Evolutionary conservation across 345 rosid genomes (phyloP), one percentile per base, ranked within the genome.

Genomic region (Populus pruinosa): DNA sequence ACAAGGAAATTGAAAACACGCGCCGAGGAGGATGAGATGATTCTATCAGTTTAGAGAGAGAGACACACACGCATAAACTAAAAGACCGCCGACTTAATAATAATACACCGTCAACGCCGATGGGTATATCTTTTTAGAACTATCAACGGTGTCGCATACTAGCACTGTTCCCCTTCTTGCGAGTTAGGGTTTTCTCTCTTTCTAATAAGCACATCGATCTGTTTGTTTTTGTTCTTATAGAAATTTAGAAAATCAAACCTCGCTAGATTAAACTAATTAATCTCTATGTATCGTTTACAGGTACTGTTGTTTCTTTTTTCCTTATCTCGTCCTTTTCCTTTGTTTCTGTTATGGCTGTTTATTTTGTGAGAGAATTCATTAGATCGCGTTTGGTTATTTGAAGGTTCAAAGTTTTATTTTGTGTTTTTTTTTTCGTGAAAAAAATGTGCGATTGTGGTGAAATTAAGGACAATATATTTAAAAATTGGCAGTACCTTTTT

Each of bases 81-180:
- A 18, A 14, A 29, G 36, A 36, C 74, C 79, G 73, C 79, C 79
- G 79, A 55, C 74, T 69, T 43, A 56, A 5, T 2, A 21, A 18
- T 21, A 36, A 53, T 31, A 55, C 69, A 61, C 79, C 68, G 68
- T 69, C 79, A 69, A 77, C 79, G 74, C 79, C 17, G 9, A 10
- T 33, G 44, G 53, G 25, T 67, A n/a, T 75, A 50, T 47, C 18
- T 67, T 41, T 13, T 12, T 33, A 7, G 20, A 5, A 23, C 9
- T 1, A 17, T 55, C 69, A 2, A 77, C 75, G 75, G 70, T 68
- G 80, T n/a, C 80, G 80, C 62, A 69, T 76, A 16, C 23, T 67
- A 13, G 20, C 7, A 23, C 66, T 68, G 72, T 76, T 69, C 73
- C 67, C 56, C 73, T 76, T 59, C 67, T 36, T 13, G n/a, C 56